phyloP scores from a whole-genome alignment of 192 early-diverging fungal genomes.

The Mortierella claussenii region DNA sequence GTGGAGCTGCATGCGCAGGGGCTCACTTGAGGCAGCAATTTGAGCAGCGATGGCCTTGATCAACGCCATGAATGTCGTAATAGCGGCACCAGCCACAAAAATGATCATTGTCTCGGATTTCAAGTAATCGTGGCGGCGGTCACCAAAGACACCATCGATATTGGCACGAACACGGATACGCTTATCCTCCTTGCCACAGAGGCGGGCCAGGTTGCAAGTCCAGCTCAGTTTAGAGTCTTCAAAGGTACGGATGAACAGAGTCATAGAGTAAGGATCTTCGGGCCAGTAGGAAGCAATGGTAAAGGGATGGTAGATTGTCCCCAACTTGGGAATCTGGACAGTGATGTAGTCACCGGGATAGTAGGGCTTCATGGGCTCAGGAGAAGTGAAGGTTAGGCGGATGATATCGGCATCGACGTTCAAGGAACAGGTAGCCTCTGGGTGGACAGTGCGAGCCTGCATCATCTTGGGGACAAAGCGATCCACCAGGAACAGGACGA shows the following conservation, averaged over 20 bases:
- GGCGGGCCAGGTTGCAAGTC: constrained; percentile 28
- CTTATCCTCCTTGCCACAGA: constrained; percentile 48
- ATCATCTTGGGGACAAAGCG: constrained; percentile 53
- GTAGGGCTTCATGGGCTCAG: constrained; percentile 53
- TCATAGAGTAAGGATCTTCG: constrained; percentile 48
- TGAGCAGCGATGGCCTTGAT: constrained; percentile 54
- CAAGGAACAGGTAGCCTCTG: constrained; percentile 43
- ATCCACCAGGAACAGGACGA: constrained; percentile 46
- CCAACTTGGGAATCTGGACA: constrained; percentile 36
- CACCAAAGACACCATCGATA: constrained; percentile 50
- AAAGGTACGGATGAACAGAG: constrained; percentile 43
- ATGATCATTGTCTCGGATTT: constrained; percentile 39
- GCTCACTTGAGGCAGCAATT: constrained; percentile 31
- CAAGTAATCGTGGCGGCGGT: constrained; percentile 44
- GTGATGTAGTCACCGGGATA: constrained; percentile 50
- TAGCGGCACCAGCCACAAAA: constrained; percentile 50
- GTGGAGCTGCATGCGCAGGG: constrained; percentile 41
- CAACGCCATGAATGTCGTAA: constrained; percentile 42
- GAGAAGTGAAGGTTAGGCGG: constrained; percentile 38
- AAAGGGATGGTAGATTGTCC: constrained; percentile 47
- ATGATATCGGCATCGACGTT: constrained; percentile 48
- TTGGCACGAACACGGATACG: constrained; percentile 40
- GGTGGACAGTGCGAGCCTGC: constrained; percentile 29
- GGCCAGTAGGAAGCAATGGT: constrained; percentile 53
- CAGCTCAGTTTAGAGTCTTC: constrained; percentile 36